A percentile compares a stretch with the other conserved stretches of the same genome.
Conservation (phyloP, 495 filamentous ascomycete species). For the Apiosordaria backusii region DNA sequence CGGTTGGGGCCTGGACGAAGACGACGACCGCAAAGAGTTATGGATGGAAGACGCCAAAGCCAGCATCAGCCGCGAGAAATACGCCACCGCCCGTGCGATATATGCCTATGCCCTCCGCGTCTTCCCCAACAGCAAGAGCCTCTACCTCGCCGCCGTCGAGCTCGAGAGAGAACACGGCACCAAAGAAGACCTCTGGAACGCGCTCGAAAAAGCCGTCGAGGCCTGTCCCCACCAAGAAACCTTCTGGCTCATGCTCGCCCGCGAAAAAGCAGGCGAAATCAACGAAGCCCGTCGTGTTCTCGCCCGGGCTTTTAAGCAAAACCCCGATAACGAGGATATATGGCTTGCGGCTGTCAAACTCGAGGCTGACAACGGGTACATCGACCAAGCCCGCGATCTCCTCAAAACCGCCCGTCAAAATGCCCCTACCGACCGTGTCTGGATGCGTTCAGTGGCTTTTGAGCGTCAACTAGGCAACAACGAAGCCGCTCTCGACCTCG, state of each 20-base stretch:
- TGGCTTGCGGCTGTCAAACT: conserved; percentile 94
- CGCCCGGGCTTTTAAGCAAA: conserved; percentile 83
- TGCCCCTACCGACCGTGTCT: conserved; percentile 91
- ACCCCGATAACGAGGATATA: conserved; percentile 93
- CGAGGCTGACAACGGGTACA: conserved; percentile 80
- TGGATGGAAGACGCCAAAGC: conserved; percentile 90
- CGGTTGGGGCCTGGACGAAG: conserved; percentile 90
- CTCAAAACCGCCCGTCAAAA: conserved; percentile 76
- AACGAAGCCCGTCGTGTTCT: conserved; percentile 81
- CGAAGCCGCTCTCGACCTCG: conserved; percentile 78
- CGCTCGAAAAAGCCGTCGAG: conserved; percentile 90
- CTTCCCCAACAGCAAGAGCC: conserved; percentile 74
- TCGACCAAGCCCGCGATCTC: conserved; percentile 74
- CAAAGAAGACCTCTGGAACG: conserved; percentile 74
- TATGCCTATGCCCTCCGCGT: conserved; percentile 86
- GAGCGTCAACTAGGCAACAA: conserved; percentile 78
- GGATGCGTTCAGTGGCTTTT: conserved; percentile 91
- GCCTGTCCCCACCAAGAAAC: conserved; percentile 84
- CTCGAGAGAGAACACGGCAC: conserved; percentile 87
- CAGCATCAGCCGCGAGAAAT: conserved; percentile 71
- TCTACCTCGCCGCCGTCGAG: conserved; percentile 87
- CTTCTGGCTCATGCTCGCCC: conserved; percentile 94
- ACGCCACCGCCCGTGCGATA: conserved; percentile 88
- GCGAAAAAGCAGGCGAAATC: conserved; percentile 82
- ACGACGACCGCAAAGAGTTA: conserved; percentile 91